phyloP scores from a whole-genome alignment of 208 protist species.

The Novymonas esmeraldas region DNA sequence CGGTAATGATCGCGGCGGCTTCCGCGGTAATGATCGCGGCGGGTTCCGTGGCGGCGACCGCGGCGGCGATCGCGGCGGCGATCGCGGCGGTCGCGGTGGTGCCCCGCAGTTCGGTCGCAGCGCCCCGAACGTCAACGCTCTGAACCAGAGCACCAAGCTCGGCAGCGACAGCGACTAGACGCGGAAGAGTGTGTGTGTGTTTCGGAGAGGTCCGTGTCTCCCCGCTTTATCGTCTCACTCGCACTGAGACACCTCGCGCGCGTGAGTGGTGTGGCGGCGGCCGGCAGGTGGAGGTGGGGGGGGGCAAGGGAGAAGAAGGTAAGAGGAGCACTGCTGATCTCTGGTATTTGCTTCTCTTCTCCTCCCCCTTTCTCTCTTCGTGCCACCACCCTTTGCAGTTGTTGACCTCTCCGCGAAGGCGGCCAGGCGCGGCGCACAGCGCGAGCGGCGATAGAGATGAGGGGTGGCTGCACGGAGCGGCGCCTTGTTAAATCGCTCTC shows the following conservation, averaged over 20 bases:
- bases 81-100: slow-evolving; percentile 61
- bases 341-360: no score
- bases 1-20: slow-evolving; percentile 37
- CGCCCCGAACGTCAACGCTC: slow-evolving; percentile 49
- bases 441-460: no score
- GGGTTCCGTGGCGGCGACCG: slow-evolving; percentile 51
- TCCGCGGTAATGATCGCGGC: slow-evolving; percentile 42
- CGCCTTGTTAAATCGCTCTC: no score
- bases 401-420: no score
- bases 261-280: not conserved
- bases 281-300: no score
- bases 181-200: no score
- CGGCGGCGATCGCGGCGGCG: slow-evolving; percentile 47
- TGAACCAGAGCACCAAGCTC: slow-evolving; percentile 66
- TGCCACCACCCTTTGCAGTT: no score
- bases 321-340: no score
- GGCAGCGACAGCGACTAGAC: slow-evolving; percentile 81
- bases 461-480: no score
- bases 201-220: not conserved
- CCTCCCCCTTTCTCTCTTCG: no score
- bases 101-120: slow-evolving; percentile 66
- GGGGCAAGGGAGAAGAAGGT: no score
- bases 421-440: no score
- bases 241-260: not conserved
- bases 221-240: not conserved